Evolutionary conservation across 306 rosid species (phyloP), one percentile per base, ranked within the genome.

Genomic region (Prunus kanzakura): DNA sequence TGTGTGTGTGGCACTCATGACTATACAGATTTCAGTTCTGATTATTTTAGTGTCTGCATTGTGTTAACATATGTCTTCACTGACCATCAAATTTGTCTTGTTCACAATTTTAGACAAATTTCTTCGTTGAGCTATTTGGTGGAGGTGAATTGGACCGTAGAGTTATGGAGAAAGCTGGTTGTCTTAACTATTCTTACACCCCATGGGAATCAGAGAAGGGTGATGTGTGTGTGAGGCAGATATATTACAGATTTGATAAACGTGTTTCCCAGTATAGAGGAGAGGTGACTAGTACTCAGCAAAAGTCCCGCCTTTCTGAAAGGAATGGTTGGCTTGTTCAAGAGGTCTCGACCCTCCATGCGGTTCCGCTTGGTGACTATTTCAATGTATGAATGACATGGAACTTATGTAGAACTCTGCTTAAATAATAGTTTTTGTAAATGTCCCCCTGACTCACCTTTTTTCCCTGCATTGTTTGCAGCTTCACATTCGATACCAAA

Each of bases 201-300:
- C 93, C 97, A 72, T 96, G 98, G 99, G 98, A 90, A 79, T 87
- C 88, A 5, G 99, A 96, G 86, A 89, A 89, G 57, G 88, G 74
- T 2, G 84, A 83, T 73, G 82, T 80, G 55, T 75, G 61, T 67
- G 96, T 87, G 88, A 92, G 98, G 85, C 93, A 93, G 65, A 69
- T 91, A 23, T 87, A 88, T 87, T 96, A 86, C 88, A 84, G 82
- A 73, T 87, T 86, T 80, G 93, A 89, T 72, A 96, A 91, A 73
- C 86, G 84, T 50, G 84, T 91, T 80, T 84, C 96, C 64, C 88
- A 79, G 30, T 91, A 85, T 77, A 86, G 79, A 87, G 98, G 90
- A 72, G 93, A 96, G 84, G 93, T 91, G 74, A 92, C 97, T 8
- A 90, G 98, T 65, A 84, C 88, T 66, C 99, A 92, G 70, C 96